Evolutionary conservation across 2,329 filamentous ascomycete species (phyloP), one percentile per base, ranked within the genome.

Genomic region (Hypoxylon sp.): DNA sequence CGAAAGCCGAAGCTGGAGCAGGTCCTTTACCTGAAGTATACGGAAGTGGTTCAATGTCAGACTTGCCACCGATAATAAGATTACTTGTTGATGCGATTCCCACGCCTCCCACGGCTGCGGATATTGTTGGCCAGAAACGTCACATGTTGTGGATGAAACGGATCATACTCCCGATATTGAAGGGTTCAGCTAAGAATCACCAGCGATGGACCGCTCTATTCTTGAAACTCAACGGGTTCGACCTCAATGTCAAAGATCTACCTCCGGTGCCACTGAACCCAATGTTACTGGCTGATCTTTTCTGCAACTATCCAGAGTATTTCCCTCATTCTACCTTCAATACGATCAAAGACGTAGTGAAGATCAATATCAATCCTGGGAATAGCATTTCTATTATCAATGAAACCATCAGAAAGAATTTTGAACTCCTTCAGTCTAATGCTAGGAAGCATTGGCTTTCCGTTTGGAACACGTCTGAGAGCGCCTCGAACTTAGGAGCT

Each of bases 121-220:
- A 54, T n/a, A 30, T 5, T 6, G 16, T 54, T 4, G 43, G 16
- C n/a, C n/a, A 54, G n/a, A 16, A 19, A 2, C 7, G 25, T 21
- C 37, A 56, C 12, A 25, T 58, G n/a, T 23, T 55, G 12, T 73
- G 72, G 34, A 65, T 77, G 39, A 66, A 56, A 1, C 50, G 65
- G 1, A 57, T 80, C 4, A 57, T 79, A 16, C 61, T 74, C 19
- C 60, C 60, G 1, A 58, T 70, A 1, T 9, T 78, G 3, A 69
- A 76, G 5, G 60, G 67, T 12, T 80, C 78, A 0, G 72, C 72
- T 14, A 32, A 34, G 0, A 76, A 75, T 19, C 74, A 79, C 45
- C 50, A 30, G 2, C 73, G 74, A 23, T 81, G 78, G 78, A 73
- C 74, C 21, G 46, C 64, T 0, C 48, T 78, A 8, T 80, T 80